Base-by-base conservation (phyloP, 2,329 filamentous ascomycete species). In the Pyricularia pennisetigena region DNA sequence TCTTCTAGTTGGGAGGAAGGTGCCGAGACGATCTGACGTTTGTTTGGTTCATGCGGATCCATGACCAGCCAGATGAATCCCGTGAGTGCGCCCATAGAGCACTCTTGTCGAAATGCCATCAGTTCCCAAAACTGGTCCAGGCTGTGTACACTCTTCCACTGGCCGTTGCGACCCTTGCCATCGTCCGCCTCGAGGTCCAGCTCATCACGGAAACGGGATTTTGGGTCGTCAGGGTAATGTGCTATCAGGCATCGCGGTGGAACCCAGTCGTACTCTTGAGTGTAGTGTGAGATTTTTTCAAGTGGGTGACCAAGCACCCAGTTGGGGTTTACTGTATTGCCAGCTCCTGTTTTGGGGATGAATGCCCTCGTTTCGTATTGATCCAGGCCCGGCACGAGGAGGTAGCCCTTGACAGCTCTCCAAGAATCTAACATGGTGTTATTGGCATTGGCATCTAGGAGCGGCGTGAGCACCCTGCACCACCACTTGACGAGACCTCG, bases 101-200 rank as follows among this genome's bases (percentile, higher is more conserved):
- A 99, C 75, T 99, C 95, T 76, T 98, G 95, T 68, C 95, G 85
- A 75, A 92, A 98, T 0, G 94, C 90, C 94, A 99, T 98, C 85
- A 97, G 91, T 70, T 99, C 95, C 95, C 95, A 99, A 75, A 99
- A 99, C 72, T 94, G 89, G n/a, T 94, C 91, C 59, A 99, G 80
- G 0, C 88, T 91, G 75, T 85, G 89, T 28, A 97, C 88, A 69
- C 90, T 93, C 75, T 88, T 91, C 95, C 95, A 99, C 68, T 86
- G 83, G 0, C 91, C 91, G 3, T 81, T 79, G 29, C 81, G 83
- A 71, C 86, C 85, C 71, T 85, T 79, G 1, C 85, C 82, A 32
- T 86, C 86, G 0, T 86, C 84, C 0, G 91, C 84, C 75, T 96
- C 93, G 35, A 94, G 91, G 74, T 99, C 94, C 4, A 99, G 81